Evolutionary conservation across 176 grass and related monocot species (phyloP).

Genomic region (Poa annua): DNA sequence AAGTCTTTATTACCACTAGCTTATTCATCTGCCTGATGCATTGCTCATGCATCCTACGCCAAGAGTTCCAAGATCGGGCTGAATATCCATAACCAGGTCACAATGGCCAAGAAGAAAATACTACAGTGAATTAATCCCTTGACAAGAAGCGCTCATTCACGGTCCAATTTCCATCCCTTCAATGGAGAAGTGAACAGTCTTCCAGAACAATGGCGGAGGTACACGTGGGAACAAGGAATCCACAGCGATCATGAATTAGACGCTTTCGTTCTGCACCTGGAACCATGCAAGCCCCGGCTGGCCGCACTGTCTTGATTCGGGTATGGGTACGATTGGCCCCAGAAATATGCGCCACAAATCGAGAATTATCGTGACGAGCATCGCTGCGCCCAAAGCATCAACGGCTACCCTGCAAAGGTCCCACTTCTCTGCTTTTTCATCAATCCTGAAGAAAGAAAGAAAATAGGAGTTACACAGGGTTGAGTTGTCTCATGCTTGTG

Average conservation of each 20-base stretch:
- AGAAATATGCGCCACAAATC: conserved; percentile 94
- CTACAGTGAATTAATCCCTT: neutral
- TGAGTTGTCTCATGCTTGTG: neutral
- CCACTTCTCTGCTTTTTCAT: conserved; percentile 61
- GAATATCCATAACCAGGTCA: neutral
- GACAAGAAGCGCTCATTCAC: neutral
- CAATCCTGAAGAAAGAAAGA: conserved; percentile 17
- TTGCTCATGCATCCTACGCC: neutral
- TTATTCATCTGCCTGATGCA: neutral
- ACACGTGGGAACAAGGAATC: neutral
- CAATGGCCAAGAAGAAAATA: neutral
- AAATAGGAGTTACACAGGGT: neutral
- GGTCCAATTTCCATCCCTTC: neutral
- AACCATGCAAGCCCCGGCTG: conserved; percentile 89
- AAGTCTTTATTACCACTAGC: neutral
- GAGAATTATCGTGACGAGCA: conserved; percentile 91
- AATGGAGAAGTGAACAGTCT: neutral
- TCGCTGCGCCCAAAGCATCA: conserved; percentile 81
- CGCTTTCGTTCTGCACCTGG: conserved; percentile 53
- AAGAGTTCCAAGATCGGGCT: neutral
- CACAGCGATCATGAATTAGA: neutral
- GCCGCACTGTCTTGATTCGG: conserved; percentile 53
- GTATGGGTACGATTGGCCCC: conserved; percentile 65
- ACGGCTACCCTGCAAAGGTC: conserved; percentile 78
- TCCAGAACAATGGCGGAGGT: neutral